Evolutionary conservation across 108 stramenopile species (phyloP).

Genomic region (Conticribra guillardii): DNA sequence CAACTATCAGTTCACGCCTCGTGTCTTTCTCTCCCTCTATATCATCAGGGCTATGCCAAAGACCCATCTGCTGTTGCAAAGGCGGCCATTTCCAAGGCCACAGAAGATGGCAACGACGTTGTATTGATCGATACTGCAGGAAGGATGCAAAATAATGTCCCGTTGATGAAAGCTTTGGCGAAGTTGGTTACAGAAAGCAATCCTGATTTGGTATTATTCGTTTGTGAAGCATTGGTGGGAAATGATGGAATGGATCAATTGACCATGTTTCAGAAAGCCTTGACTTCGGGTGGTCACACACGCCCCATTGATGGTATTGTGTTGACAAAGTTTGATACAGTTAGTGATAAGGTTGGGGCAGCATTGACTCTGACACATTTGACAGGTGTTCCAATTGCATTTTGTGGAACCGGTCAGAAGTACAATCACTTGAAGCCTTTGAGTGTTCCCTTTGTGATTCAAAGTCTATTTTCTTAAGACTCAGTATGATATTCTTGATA

Average conservation of each 20-base stretch:
- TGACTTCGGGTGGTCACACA: constrained; percentile 62
- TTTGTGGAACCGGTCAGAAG: constrained; percentile 98
- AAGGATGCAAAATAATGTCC: constrained; percentile 97
- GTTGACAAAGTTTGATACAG: constrained; percentile 98
- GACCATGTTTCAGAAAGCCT: constrained; percentile 92
- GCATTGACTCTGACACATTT: constrained; percentile 94
- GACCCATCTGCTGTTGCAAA: constrained; percentile 92
- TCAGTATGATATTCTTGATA: too few relatives aligned
- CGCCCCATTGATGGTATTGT: constrained; percentile 95
- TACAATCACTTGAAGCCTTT: constrained; percentile 96
- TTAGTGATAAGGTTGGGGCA: constrained; percentile 98
- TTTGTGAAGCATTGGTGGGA: constrained; percentile 97
- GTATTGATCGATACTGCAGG: constrained; percentile 98
- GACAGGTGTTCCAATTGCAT: constrained; percentile 94
- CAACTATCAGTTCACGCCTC: constrained; percentile 93
- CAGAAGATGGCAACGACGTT: constrained; percentile 83
- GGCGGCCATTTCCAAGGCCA: constrained; percentile 89
- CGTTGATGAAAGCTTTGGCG: constrained; percentile 94
- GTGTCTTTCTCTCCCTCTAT: constrained; percentile 90
- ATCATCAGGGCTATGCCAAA: constrained; percentile 93
- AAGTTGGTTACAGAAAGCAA: constrained; percentile 89
- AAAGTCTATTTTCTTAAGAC: constrained; percentile 82
- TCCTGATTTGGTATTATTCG: constrained; percentile 94
- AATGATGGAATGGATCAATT: constrained; percentile 98
- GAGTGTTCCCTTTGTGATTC: constrained; percentile 82